These are phyloP conservation scores for Coemansia reversa DNA, from an alignment of 192 early-diverging fungal genomes.

Conservation along the genomic window DNA sequence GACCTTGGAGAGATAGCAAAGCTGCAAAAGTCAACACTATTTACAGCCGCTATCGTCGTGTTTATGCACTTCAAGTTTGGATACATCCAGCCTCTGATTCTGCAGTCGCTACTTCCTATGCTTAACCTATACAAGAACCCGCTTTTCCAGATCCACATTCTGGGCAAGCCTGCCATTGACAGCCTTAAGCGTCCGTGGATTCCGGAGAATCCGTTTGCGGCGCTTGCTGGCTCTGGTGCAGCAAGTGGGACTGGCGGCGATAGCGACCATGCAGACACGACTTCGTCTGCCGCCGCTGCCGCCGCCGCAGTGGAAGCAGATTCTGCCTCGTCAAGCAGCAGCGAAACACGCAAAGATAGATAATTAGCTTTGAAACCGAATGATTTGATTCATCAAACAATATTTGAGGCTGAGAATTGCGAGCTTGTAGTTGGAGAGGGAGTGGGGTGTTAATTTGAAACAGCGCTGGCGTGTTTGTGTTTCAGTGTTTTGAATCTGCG, in stretches of 20 bases:
- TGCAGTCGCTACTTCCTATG: constrained; percentile 81
- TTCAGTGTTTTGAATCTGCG: neutral
- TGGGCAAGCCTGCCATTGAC: constrained; percentile 72
- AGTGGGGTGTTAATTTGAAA: too few relatives aligned
- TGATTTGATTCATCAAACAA: too few relatives aligned
- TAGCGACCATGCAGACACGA: constrained; percentile 7
- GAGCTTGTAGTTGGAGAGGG: too few relatives aligned
- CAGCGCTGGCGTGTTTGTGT: neutral
- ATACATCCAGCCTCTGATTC: constrained; percentile 82
- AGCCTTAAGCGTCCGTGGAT: constrained; percentile 85
- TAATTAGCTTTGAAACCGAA: neutral
- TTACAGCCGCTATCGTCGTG: constrained; percentile 68
- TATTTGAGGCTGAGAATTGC: too few relatives aligned
- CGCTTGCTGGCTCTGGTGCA: constrained; percentile 16
- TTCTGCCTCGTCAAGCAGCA: constrained; percentile 7
- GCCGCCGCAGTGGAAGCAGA: constrained; percentile 4
- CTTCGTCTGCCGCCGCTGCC: constrained; percentile 11
- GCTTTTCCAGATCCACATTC: constrained; percentile 77
- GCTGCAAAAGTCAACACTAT: constrained; percentile 65
- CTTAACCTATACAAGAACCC: constrained; percentile 68
- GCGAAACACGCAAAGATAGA: constrained; percentile 37
- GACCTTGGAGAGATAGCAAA: constrained; percentile 71
- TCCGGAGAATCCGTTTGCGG: constrained; percentile 69
- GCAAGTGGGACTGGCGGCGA: neutral
- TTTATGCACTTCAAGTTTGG: constrained; percentile 86